Evolutionary conservation across 2,329 filamentous ascomycete species (phyloP).

Genomic region (Acephala macrosclerotiorum): DNA sequence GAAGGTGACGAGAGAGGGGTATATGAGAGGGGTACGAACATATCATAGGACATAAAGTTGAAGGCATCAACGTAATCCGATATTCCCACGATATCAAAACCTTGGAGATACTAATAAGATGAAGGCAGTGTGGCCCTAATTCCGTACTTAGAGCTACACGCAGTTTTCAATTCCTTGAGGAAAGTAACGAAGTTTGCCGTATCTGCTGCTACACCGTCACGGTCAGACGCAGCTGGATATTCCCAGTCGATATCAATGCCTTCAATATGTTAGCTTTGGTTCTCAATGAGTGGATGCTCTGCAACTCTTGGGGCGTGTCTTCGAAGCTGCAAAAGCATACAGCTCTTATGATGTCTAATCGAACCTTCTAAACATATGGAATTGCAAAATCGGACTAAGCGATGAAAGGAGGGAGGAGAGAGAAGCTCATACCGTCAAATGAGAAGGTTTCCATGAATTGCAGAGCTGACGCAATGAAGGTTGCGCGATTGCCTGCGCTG

Average conservation of each 20-base stretch:
- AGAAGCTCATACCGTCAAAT: slow-evolving; percentile 45
- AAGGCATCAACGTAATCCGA: slow-evolving; percentile 39
- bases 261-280: too few relatives aligned
- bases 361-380: too few relatives aligned
- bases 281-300: too few relatives aligned
- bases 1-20: too few relatives aligned
- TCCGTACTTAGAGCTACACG: slow-evolving; percentile 40
- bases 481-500: slow-evolving; percentile 37
- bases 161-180: slow-evolving; percentile 25
- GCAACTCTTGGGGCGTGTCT: too few relatives aligned
- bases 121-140: slow-evolving; percentile 46
- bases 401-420: too few relatives aligned
- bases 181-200: slow-evolving; percentile 43
- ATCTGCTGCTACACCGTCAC: slow-evolving; percentile 48
- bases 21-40: not conserved
- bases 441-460: slow-evolving; percentile 50
- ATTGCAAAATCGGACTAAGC: too few relatives aligned
- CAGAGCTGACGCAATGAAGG: slow-evolving; percentile 48
- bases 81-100: slow-evolving; percentile 41
- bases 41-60: slow-evolving; percentile 43
- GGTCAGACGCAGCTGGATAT: slow-evolving; percentile 47
- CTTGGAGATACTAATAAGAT: slow-evolving; percentile 44
- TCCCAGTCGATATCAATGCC: slow-evolving; percentile 56
- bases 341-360: too few relatives aligned
- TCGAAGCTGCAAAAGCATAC: too few relatives aligned